Evolutionary conservation across 371 early-diverging fungal genomes (phyloP).

Genomic region (Zancudomyces culisetae): DNA sequence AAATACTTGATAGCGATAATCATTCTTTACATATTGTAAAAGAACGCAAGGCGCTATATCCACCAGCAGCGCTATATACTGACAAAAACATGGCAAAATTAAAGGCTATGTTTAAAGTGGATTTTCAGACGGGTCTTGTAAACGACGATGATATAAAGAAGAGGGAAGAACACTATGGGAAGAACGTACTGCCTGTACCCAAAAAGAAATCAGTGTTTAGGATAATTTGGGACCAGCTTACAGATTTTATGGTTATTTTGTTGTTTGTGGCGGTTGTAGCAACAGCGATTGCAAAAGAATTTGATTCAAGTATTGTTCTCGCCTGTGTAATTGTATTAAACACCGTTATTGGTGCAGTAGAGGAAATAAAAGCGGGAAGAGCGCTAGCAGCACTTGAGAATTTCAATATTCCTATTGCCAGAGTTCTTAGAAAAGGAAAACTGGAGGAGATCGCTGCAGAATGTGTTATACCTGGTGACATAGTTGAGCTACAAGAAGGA

Average conservation of each 20-base stretch:
- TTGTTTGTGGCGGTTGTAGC: constrained; percentile 59
- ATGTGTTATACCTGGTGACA: constrained; percentile 48
- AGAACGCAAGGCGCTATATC: constrained; percentile 17
- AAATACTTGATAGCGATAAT: constrained; percentile 21
- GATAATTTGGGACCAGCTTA: constrained; percentile 70
- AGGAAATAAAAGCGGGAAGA: constrained; percentile 42
- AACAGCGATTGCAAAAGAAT: constrained; percentile 45
- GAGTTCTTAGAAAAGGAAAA: constrained; percentile 48
- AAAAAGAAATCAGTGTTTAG: constrained; percentile 48
- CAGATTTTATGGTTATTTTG: constrained; percentile 82
- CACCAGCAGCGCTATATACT: constrained; percentile 65
- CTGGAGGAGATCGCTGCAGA: constrained; percentile 27
- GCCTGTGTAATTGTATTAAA: constrained; percentile 51
- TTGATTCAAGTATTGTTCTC: constrained; percentile 45
- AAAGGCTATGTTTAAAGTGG: constrained; percentile 64
- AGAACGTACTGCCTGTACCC: constrained; percentile 56
- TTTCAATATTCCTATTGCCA: constrained; percentile 38
- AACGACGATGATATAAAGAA: constrained; percentile 16
- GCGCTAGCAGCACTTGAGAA: constrained; percentile 38
- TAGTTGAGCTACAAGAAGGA: constrained; percentile 44
- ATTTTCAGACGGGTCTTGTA: constrained; percentile 43
- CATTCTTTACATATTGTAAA: constrained; percentile 21
- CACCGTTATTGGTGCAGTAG: constrained; percentile 40
- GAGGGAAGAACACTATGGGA: constrained; percentile 58
- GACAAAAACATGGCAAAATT: constrained; percentile 57